Conservation (phyloP, 2,329 filamentous ascomycete species). For the Fusarium heterosporum region DNA sequence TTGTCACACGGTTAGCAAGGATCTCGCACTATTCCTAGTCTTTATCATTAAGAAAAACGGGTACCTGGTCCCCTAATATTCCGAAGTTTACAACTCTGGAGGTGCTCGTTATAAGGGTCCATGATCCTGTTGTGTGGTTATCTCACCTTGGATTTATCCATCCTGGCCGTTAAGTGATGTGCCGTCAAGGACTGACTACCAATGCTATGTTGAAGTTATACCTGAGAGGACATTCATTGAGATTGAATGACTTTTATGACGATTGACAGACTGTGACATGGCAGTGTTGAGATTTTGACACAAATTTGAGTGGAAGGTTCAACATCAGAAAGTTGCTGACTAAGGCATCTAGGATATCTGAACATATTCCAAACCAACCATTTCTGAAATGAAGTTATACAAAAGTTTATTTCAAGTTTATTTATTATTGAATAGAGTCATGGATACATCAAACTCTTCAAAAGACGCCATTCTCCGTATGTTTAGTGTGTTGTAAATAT, state of each 20-base stretch:
- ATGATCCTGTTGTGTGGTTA: conserved; percentile 1
- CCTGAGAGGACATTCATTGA: background rate
- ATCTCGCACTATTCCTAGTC: background rate
- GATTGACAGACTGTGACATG: background rate
- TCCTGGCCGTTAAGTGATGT: conserved; percentile 6
- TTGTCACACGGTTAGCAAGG: background rate
- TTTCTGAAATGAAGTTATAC: background rate
- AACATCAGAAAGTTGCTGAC: conserved; percentile 40
- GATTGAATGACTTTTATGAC: background rate
- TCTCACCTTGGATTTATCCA: conserved; percentile 48
- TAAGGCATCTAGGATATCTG: conserved; percentile 26
- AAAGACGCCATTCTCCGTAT: conserved; percentile 27
- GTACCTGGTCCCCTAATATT: background rate
- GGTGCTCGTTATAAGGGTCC: background rate
- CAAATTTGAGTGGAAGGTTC: conserved; percentile 29
- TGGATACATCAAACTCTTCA: background rate
- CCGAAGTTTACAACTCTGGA: background rate
- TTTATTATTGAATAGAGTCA: conserved; percentile 14
- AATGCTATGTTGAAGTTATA: background rate
- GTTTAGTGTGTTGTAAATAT: conserved; percentile 1
- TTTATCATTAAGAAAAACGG: background rate
- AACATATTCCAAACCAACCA: background rate
- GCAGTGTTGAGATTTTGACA: conserved; percentile 6
- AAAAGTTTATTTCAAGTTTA: background rate
- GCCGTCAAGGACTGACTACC: background rate